Percentiles rank a stretch among this genome's conserved stretches.
phyloP scores from a whole-genome alignment of 176 grass and related monocot genomes.

The Phragmites australis region DNA sequence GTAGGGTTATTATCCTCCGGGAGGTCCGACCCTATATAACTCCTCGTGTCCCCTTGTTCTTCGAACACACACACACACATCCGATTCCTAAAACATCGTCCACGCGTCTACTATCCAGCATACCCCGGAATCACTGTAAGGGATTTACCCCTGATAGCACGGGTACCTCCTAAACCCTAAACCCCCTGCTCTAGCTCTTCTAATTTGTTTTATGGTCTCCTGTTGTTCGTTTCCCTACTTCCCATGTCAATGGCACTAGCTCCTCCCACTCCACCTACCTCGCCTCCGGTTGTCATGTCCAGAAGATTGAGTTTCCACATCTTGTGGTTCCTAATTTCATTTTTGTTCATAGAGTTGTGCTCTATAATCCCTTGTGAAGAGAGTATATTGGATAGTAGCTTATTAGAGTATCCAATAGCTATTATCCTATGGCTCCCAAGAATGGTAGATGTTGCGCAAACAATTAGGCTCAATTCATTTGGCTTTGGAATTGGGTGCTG shows the following conservation, averaged over 20 bases:
- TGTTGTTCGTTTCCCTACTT: not conserved
- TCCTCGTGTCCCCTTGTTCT: too few relatives aligned
- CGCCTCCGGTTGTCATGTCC: constrained; percentile 73
- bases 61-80: too few relatives aligned
- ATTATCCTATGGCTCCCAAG: not conserved
- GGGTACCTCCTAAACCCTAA: constrained; percentile 38
- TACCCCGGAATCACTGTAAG: too few relatives aligned
- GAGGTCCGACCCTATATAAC: too few relatives aligned
- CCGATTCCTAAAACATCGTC: too few relatives aligned
- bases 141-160: too few relatives aligned
- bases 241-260: constrained; percentile 51
- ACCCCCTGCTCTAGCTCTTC: constrained; percentile 9
- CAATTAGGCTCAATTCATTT: constrained; percentile 1
- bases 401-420: too few relatives aligned
- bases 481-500: not conserved
- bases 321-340: not conserved
- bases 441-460: not conserved
- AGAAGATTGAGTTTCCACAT: constrained; percentile 71
- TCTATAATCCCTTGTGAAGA: not conserved
- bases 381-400: not conserved
- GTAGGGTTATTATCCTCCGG: too few relatives aligned
- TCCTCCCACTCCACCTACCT: constrained; percentile 71
- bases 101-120: too few relatives aligned
- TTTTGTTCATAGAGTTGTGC: not conserved
- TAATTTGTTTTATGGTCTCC: not conserved